A percentile compares a stretch with the other conserved stretches of the same genome.
These are phyloP conservation scores for Eucalyptus dawsonii DNA, from an alignment of 345 rosid species.

Conservation along the genomic window DNA sequence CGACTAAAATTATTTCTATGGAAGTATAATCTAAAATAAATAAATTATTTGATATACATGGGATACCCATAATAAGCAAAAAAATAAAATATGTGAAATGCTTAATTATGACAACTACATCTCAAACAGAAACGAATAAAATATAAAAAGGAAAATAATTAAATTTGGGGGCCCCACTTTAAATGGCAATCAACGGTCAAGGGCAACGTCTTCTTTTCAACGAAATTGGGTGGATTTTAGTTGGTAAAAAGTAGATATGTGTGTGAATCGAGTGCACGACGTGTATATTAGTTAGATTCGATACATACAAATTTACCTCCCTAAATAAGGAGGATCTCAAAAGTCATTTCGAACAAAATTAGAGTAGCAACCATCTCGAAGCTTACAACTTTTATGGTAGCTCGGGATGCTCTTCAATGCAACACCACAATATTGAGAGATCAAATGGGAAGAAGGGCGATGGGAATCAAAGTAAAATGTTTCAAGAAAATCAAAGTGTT, in stretches of 20 bases:
- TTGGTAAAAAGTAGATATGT: no score
- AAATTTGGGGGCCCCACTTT: no score
- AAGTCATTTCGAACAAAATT: background rate
- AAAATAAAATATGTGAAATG: no score
- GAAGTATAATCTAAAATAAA: no score
- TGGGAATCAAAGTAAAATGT: background rate
- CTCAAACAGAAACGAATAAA: no score
- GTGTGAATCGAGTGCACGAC: background rate
- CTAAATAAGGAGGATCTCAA: background rate
- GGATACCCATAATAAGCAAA: no score
- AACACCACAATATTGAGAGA: background rate
- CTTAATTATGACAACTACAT: no score
- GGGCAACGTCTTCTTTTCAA: no score
- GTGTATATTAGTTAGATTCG: background rate
- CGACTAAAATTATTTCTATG: no score
- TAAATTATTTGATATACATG: no score
- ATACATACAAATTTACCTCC: background rate
- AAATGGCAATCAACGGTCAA: no score
- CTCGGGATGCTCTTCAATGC: background rate
- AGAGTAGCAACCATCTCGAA: background rate
- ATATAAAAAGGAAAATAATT: no score
- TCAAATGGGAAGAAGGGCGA: background rate
- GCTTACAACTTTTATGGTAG: background rate
- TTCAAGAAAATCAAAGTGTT: background rate
- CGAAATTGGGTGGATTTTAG: background rate